Evolutionary conservation across 306 rosid species (phyloP).

Genomic region (Quercus alba): DNA sequence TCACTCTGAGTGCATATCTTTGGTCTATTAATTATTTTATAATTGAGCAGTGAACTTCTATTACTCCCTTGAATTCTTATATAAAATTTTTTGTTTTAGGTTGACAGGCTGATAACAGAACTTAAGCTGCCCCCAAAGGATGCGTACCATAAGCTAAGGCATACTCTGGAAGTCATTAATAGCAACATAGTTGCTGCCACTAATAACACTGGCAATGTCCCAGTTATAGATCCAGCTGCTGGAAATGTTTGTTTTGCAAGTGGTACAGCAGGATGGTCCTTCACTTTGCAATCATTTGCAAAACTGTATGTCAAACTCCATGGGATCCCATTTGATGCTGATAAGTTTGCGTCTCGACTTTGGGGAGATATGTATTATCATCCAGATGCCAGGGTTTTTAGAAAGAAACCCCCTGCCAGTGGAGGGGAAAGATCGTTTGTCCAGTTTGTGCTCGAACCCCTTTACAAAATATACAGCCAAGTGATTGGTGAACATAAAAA

Average conservation of each 20-base stretch:
- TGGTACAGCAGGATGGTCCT: constrained; percentile 98
- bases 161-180: constrained; percentile 87
- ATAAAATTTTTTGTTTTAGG: constrained; percentile 31
- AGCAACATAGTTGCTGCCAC: constrained; percentile 83
- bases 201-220: constrained; percentile 85
- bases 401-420: constrained; percentile 77
- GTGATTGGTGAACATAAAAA: constrained; percentile 97
- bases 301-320: constrained; percentile 84
- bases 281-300: constrained; percentile 90
- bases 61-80: neutral
- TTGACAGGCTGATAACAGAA: constrained; percentile 93
- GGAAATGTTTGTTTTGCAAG: constrained; percentile 98
- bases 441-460: constrained; percentile 89
- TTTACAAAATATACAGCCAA: constrained; percentile 92
- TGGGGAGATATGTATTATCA: constrained; percentile 94
- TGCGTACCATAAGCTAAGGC: constrained; percentile 92
- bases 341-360: constrained; percentile 83
- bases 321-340: constrained; percentile 73
- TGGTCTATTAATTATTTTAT: neutral
- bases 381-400: constrained; percentile 73
- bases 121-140: constrained; percentile 94
- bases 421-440: constrained; percentile 99
- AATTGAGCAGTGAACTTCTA: neutral
- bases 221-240: constrained; percentile 81
- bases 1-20: neutral